A percentile compares a stretch with the other conserved stretches of the same genome.
Conservation (phyloP, 2,329 filamentous ascomycete species). For the Diaporthe longicolla region DNA sequence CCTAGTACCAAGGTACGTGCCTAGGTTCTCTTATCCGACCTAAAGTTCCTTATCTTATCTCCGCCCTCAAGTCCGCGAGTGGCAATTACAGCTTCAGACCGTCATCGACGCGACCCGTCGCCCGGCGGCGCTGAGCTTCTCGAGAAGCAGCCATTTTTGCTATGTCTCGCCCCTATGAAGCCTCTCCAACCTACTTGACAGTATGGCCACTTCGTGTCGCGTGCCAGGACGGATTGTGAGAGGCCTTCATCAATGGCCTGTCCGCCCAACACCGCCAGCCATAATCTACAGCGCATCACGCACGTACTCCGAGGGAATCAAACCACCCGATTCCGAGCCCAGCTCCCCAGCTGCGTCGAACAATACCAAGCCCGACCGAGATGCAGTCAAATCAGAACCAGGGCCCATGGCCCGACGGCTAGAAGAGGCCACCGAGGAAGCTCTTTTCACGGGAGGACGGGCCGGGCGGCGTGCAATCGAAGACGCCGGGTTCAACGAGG, state of each 20-base stretch:
- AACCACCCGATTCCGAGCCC: neutral
- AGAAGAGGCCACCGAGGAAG: constrained; percentile 74
- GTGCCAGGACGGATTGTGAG: constrained; percentile 18
- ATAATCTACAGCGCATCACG: neutral
- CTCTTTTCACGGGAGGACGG: constrained; percentile 69
- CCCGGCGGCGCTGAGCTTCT: neutral
- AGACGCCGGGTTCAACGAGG: constrained; percentile 75
- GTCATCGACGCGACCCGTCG: constrained; percentile 28
- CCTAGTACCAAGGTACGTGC: neutral
- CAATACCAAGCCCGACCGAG: neutral
- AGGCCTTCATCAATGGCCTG: neutral
- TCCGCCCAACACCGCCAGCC: neutral
- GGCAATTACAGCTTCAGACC: constrained; percentile 23
- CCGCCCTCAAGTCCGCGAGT: constrained; percentile 22
- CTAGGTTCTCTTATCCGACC: no score
- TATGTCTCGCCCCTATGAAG: constrained; percentile 14
- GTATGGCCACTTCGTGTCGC: constrained; percentile 36
- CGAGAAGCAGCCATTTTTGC: constrained; percentile 1
- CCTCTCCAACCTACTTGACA: neutral
- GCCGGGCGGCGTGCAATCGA: constrained; percentile 72
- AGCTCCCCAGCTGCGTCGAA: neutral
- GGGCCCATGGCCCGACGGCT: constrained; percentile 71
- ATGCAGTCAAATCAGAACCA: constrained; percentile 44
- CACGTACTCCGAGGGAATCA: constrained; percentile 31
- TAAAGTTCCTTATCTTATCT: constrained; percentile 35